Evolutionary conservation across 75 land plant species (phyloP).

Genomic region (Pinus albicaulis): DNA sequence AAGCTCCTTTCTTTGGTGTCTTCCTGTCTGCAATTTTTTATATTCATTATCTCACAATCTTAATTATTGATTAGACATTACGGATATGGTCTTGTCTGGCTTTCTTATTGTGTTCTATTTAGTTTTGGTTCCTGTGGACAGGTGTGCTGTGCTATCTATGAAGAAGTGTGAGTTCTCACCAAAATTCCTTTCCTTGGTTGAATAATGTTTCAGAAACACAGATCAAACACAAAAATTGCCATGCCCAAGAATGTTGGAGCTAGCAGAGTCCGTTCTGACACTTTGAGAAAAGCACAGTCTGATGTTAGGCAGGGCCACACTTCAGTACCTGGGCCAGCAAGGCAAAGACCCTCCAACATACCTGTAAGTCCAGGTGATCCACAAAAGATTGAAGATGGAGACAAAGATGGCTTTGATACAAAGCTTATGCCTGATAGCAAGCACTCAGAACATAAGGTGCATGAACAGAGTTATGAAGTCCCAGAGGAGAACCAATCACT

Average conservation of each 20-base stretch:
- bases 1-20: not conserved
- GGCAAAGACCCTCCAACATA: not conserved
- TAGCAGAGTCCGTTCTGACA: conserved; percentile 13
- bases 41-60: not conserved
- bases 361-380: not conserved
- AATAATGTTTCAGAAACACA: conserved; percentile 32
- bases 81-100: not conserved
- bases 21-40: not conserved
- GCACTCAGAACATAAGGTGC: not conserved
- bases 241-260: conserved; percentile 20
- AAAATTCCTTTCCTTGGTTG: not conserved
- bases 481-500: not conserved
- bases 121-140: not conserved
- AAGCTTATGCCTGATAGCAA: not conserved
- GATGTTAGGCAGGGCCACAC: not conserved
- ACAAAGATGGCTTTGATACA: not conserved
- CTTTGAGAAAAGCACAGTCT: not conserved
- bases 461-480: not conserved
- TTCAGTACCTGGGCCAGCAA: not conserved
- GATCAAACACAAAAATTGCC: conserved; percentile 35
- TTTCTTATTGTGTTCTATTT: not conserved
- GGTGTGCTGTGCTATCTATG: not conserved
- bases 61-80: not conserved
- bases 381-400: conserved; percentile 6
- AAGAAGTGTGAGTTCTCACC: not conserved